A percentile compares a stretch with the other conserved stretches of the same genome.
Conservation (phyloP, 345 rosid genomes). For the Psidium guajava region DNA sequence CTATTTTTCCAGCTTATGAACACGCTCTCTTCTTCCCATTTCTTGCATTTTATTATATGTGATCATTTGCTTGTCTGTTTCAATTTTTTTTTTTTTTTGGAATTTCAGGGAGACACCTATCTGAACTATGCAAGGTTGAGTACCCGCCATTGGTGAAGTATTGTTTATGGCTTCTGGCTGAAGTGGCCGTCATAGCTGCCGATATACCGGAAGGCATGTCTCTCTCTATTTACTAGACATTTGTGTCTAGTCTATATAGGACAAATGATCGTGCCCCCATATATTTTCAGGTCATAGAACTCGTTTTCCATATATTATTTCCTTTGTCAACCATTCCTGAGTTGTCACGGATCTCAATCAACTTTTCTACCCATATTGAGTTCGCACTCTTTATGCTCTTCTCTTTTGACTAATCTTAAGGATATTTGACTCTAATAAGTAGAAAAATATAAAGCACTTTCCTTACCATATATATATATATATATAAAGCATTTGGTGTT, state of each 20-base stretch:
- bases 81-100: neutral
- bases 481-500: neutral
- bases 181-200: neutral
- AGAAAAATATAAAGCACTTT: neutral
- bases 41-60: neutral
- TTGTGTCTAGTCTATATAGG: neutral
- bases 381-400: neutral
- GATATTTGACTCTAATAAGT: neutral
- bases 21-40: neutral
- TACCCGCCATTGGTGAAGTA: neutral
- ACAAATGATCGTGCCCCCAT: neutral
- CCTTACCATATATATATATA: too few relatives aligned
- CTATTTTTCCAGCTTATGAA: neutral
- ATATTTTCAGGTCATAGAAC: neutral
- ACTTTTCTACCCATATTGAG: neutral
- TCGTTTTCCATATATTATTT: neutral
- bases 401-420: neutral
- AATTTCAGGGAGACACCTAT: slow-evolving; percentile 18
- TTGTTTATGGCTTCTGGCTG: neutral
- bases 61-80: neutral
- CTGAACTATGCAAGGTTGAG: slow-evolving; percentile 40
- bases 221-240: neutral
- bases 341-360: neutral
- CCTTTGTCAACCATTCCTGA: neutral
- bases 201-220: neutral